Evolutionary conservation across 768 basidiomycete genomes (phyloP).

Genomic region (Ramaria sp.): DNA sequence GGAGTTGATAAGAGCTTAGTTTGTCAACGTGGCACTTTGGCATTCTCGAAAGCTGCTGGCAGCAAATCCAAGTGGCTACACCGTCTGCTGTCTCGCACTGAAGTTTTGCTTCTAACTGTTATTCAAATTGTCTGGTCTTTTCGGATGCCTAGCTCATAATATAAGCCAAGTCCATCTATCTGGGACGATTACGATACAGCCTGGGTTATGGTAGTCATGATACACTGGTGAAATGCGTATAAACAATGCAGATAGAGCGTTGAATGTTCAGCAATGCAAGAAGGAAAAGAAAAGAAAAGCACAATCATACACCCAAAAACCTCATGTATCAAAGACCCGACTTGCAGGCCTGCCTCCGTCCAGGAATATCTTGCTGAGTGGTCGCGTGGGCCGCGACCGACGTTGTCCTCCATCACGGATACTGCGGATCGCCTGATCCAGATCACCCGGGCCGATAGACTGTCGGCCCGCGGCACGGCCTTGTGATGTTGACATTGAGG

Average conservation of each 20-base stretch:
- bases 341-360: slow-evolving; percentile 39
- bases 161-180: too few species aligned
- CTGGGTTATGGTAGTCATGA: not conserved
- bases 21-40: too few species aligned
- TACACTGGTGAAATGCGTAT: not conserved
- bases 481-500: slow-evolving; percentile 26
- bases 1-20: too few species aligned
- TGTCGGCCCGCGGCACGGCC: slow-evolving; percentile 32
- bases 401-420: slow-evolving; percentile 54
- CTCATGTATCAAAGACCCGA: slow-evolving; percentile 18
- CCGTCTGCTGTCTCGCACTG: too few species aligned
- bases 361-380: slow-evolving; percentile 71
- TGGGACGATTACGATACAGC: too few species aligned
- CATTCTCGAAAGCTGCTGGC: too few species aligned
- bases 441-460: slow-evolving; percentile 64
- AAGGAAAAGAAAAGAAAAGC: not conserved
- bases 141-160: too few species aligned
- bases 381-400: slow-evolving; percentile 38
- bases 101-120: too few species aligned
- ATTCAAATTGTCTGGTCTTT: too few species aligned
- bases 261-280: not conserved
- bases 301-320: not conserved
- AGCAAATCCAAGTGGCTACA: too few species aligned
- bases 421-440: slow-evolving; percentile 79
- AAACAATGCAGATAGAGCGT: not conserved